Evolutionary conservation across 106 monocot species (phyloP).

Genomic region (Alisma plantagoaquatica): DNA sequence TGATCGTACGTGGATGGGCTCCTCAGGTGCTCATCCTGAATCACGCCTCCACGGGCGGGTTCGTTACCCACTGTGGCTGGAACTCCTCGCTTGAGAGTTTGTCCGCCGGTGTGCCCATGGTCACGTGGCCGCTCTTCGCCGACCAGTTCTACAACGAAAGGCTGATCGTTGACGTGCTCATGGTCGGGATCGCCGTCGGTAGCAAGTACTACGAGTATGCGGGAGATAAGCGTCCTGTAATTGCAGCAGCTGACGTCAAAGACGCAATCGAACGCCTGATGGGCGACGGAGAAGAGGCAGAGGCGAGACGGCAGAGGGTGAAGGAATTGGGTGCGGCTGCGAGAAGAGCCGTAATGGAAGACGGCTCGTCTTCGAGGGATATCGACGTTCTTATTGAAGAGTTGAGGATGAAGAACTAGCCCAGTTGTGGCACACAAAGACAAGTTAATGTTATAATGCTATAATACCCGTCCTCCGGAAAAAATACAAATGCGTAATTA

Average conservation of each 20-base stretch:
- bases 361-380: background rate
- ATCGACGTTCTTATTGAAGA: background rate
- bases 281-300: conserved; percentile 1
- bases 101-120: conserved; percentile 11
- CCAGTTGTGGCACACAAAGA: no score
- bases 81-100: conserved; percentile 4
- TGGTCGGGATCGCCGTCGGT: conserved; percentile 5
- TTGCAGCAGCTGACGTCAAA: no score
- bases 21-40: no score
- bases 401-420: no score
- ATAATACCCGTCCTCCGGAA: no score
- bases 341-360: background rate
- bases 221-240: background rate
- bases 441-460: no score
- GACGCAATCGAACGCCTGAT: background rate
- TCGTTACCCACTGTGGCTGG: no score
- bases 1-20: no score
- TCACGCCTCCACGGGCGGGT: no score
- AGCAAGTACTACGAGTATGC: background rate
- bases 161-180: conserved; percentile 12
- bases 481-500: no score
- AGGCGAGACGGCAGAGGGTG: background rate
- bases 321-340: background rate
- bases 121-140: conserved; percentile 12
- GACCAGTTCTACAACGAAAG: no score